phyloP scores from a whole-genome alignment of 345 rosid species.

The Microcos paniculata region DNA sequence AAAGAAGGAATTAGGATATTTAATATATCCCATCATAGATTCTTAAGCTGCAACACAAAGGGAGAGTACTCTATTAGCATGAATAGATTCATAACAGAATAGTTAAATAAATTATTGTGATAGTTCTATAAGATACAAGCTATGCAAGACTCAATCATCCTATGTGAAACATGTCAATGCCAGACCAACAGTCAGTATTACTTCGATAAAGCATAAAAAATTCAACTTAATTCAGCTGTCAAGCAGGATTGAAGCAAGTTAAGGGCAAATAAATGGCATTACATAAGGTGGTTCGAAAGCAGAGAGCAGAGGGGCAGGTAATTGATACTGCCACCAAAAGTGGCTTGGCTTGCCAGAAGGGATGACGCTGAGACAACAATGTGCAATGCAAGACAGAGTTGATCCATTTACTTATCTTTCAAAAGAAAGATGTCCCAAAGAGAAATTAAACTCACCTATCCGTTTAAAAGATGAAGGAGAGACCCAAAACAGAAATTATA shows the following conservation, averaged over 20 bases:
- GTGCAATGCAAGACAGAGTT: neutral
- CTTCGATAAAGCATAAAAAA: neutral
- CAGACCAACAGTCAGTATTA: neutral
- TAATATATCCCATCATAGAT: neutral
- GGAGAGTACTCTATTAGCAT: neutral
- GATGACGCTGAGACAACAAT: neutral
- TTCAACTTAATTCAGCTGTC: neutral
- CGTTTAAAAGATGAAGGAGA: neutral
- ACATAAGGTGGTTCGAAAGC: neutral
- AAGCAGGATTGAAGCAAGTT: neutral
- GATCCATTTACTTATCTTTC: neutral
- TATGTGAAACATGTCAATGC: neutral
- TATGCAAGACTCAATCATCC: neutral
- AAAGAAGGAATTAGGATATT: neutral
- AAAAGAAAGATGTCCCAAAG: neutral
- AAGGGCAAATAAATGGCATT: neutral
- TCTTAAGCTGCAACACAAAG: neutral
- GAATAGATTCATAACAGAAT: neutral
- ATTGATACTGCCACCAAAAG: neutral
- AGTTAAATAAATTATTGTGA: neutral
- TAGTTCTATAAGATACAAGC: neutral
- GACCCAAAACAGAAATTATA: neutral
- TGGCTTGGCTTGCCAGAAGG: neutral
- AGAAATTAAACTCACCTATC: neutral
- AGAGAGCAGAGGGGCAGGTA: neutral